A percentile compares a stretch with the other conserved stretches of the same genome.
Conservation (phyloP, 805 yeast genomes). For the Huiozyma naganishii region DNA sequence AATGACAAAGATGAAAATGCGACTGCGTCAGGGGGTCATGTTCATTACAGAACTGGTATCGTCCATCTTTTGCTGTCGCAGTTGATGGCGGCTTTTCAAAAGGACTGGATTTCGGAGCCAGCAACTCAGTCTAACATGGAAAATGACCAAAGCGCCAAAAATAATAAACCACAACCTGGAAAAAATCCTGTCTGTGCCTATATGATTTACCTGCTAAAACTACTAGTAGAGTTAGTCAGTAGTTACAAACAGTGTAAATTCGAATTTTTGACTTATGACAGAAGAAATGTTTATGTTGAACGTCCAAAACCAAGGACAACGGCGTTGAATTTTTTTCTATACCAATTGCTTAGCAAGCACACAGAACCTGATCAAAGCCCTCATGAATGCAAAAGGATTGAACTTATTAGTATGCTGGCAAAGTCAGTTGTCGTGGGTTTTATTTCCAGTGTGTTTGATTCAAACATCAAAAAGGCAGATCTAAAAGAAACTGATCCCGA, state of each 20-base stretch:
- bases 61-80: slow-evolving; percentile 55
- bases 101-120: slow-evolving; percentile 35
- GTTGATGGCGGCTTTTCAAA: slow-evolving; percentile 40
- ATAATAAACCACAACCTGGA: slow-evolving; percentile 29
- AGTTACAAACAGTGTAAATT: slow-evolving; percentile 75
- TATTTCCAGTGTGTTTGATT: slow-evolving; percentile 46
- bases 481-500: slow-evolving; percentile 53
- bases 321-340: slow-evolving; percentile 64
- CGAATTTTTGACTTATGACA: slow-evolving; percentile 71
- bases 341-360: slow-evolving; percentile 53
- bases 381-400: slow-evolving; percentile 37
- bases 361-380: slow-evolving; percentile 29
- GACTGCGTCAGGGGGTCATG: background rate
- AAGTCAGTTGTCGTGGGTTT: slow-evolving; percentile 51
- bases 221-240: slow-evolving; percentile 57
- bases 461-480: slow-evolving; percentile 30
- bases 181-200: slow-evolving; percentile 52
- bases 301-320: slow-evolving; percentile 61
- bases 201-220: slow-evolving; percentile 55
- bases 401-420: slow-evolving; percentile 51
- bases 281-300: slow-evolving; percentile 34
- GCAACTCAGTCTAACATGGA: slow-evolving; percentile 22
- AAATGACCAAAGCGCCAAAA: slow-evolving; percentile 12
- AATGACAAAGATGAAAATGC: slow-evolving; percentile 5
- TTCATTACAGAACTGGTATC: slow-evolving; percentile 40